Base-by-base conservation (phyloP, 2,329 filamentous ascomycete genomes). In the Exserohilum turcica region DNA sequence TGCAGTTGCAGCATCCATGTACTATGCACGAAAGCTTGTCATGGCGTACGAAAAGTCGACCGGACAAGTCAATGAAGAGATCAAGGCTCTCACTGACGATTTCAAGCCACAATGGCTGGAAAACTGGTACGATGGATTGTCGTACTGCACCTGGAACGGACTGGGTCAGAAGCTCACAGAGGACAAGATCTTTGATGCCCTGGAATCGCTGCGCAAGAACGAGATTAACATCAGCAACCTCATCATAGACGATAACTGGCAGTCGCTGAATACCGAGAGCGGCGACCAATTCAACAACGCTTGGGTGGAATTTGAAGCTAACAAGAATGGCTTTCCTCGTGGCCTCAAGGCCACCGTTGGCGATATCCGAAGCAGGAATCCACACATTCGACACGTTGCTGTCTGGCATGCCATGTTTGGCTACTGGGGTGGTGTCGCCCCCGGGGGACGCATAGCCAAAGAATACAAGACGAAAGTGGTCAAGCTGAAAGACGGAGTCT, bases 231-330 rank as follows among this genome's bases (percentile, higher is more conserved):
- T 97, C 39, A 87, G 86, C 0, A 96, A 87, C 66, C 80, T 99
- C 2, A 96, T 97, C 56, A 96, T 99, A 57, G 94, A 99, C 64
- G 94, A 99, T 70, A 96, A 95, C 65, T 99, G 94, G 94, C 69
- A 71, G 33, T 70, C 67, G 6, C 47, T 71, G 6, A 65, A 77
- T 43, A 78, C 79, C 24, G 77, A 82, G 57, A 82, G 80, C 3
- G 74, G 80, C 12, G 48, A 78, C 35, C 72, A 74, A 19, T 75
- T 75, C 40, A 43, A 64, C 12, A 72, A 71, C 18, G 70, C 60
- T 12, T 96, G 90, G 91, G 84, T 84, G 8, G 84, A 88, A 6
- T 97, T 99, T 59, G 92, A 97, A 69, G 94, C 93, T 0, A 90
- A 95, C 52, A 82, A 85, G 9, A 79, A 83, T 21, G 85, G 86